Percentiles rank a stretch among this genome's conserved stretches.
phyloP scores from a whole-genome alignment of 2,329 filamentous ascomycete genomes.

The Beauveria scarabaeidicola region DNA sequence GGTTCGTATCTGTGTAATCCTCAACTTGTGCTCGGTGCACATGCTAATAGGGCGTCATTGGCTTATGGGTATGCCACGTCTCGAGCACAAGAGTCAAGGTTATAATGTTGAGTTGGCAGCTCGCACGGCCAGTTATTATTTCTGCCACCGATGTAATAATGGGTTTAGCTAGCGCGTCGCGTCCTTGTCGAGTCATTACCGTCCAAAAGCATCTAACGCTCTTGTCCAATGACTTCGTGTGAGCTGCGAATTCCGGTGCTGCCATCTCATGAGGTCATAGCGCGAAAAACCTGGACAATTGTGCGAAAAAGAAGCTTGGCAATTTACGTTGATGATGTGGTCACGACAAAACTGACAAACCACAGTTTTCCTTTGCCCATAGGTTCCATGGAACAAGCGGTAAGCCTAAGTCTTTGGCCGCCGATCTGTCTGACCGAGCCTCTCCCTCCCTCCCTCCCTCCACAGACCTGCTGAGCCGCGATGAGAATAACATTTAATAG shows the following conservation, averaged over 20 bases:
- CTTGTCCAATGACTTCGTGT: background rate
- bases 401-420: background rate
- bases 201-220: background rate
- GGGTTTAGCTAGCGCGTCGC: background rate
- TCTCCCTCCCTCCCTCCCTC: too few relatives aligned
- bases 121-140: background rate
- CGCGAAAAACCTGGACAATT: background rate
- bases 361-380: background rate
- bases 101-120: background rate
- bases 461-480: too few relatives aligned
- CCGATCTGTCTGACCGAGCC: background rate
- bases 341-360: background rate
- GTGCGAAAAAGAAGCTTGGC: background rate
- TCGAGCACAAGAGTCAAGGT: background rate
- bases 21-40: background rate
- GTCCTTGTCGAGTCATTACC: background rate
- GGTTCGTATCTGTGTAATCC: background rate
- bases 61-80: background rate
- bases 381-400: background rate
- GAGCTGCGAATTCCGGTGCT: background rate
- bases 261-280: background rate
- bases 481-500: too few relatives aligned
- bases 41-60: background rate
- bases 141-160: background rate
- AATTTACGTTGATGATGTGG: background rate